These are phyloP conservation scores for Leccinum barrowsii DNA, from an alignment of 768 basidiomycete species.

Conservation along the genomic window DNA sequence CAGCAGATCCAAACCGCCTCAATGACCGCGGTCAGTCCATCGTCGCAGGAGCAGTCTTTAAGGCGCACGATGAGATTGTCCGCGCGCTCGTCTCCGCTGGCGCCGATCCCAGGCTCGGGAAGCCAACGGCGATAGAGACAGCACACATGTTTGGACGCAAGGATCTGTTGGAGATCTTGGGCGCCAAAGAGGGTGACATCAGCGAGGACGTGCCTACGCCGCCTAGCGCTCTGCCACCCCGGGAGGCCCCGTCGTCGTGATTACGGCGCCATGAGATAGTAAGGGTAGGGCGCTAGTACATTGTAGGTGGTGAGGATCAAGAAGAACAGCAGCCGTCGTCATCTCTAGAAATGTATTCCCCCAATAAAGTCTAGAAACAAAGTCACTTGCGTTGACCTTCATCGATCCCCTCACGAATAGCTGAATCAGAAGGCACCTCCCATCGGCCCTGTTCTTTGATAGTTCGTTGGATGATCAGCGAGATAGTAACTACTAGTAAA, in stretches of 20 bases:
- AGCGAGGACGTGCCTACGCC: conserved; percentile 30
- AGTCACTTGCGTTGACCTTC: neutral
- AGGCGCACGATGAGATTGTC: conserved; percentile 62
- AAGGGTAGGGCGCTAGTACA: too few species aligned
- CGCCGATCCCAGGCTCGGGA: conserved; percentile 64
- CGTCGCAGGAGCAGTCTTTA: conserved; percentile 77
- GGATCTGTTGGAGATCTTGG: conserved; percentile 53
- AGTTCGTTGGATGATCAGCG: too few species aligned
- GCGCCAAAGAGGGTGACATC: conserved; percentile 54
- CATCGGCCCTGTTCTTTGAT: too few species aligned
- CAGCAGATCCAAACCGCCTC: conserved; percentile 62
- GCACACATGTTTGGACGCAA: conserved; percentile 65
- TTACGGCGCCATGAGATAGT: neutral
- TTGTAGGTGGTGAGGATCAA: neutral
- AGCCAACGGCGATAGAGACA: conserved; percentile 64
- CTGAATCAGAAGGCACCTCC: neutral
- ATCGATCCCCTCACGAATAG: neutral
- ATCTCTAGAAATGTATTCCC: neutral
- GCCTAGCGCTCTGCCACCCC: conserved; percentile 9
- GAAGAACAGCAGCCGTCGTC: neutral
- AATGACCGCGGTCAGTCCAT: conserved; percentile 75
- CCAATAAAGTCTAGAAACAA: neutral
- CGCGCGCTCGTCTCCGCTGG: conserved; percentile 45
- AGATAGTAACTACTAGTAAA: too few species aligned
- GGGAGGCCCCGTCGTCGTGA: neutral